Conservation (phyloP, 192 early-diverging fungal genomes). For the Coemansia sp. region DNA sequence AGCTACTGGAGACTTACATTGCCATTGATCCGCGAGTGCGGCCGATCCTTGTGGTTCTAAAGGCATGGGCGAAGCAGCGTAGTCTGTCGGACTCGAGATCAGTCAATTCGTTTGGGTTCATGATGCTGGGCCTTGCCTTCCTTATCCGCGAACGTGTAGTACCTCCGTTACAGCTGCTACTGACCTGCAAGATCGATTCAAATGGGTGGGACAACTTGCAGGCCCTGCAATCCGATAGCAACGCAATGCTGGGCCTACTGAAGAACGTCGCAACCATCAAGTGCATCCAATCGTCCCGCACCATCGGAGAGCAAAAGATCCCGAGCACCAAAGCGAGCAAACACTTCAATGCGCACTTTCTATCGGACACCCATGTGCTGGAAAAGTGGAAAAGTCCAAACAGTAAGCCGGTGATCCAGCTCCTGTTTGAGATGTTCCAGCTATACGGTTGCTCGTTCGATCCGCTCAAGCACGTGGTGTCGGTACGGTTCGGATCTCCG, state of each 20-base stretch:
- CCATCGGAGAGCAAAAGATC: not conserved
- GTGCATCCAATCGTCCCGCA: conserved; percentile 9
- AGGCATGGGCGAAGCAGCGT: conserved; percentile 29
- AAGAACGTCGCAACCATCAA: not conserved
- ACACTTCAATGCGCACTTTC: conserved; percentile 7
- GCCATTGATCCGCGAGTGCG: conserved; percentile 26
- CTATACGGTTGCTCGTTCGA: conserved; percentile 37
- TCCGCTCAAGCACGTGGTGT: conserved; percentile 28
- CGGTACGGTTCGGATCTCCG: conserved; percentile 28
- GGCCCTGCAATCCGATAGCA: not conserved
- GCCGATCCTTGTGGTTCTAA: conserved; percentile 22
- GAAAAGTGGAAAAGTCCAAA: conserved; percentile 30
- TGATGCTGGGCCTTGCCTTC: conserved; percentile 47
- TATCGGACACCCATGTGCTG: not conserved
- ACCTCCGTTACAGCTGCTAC: conserved; percentile 42
- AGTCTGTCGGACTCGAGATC: conserved; percentile 14
- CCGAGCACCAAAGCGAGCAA: not conserved
- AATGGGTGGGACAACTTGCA: conserved; percentile 8
- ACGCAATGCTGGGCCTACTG: not conserved
- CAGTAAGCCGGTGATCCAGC: conserved; percentile 10
- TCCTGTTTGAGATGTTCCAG: conserved; percentile 33
- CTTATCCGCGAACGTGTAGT: conserved; percentile 33
- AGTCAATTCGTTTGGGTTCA: conserved; percentile 41
- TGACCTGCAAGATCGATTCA: not conserved
- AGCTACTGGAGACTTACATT: conserved; percentile 13